Evolutionary conservation across 139 green algal species (phyloP), one percentile per base, ranked within the genome.

Genomic region (Haematococcus sp.): DNA sequence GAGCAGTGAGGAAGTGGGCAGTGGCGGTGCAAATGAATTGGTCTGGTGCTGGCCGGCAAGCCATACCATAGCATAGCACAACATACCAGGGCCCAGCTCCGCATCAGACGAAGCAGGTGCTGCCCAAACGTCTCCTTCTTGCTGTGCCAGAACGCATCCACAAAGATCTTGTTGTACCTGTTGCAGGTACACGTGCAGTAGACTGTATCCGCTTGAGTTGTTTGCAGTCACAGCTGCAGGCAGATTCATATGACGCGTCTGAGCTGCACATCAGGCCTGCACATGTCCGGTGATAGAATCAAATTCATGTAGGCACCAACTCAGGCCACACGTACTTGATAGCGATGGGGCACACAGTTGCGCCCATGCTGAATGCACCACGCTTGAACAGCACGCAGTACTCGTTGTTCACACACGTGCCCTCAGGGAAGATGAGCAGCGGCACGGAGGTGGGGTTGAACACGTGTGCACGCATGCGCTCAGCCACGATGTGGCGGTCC

Each of bases 101-200:
- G 93, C 94, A 98, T 97, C 61, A 98, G 83, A 61, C 91, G 91
- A 28, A 93, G n/a, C 65, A 98, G 78, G 77, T 98, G 93, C 31
- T 82, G 80, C 20, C 91, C 93, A 85, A 98, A 98, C n/a, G 93
- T 94, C 86, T 97, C 88, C 2, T 82, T 69, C 69, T 52, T 60
- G 70, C 79, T 91, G 83, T 98, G 98, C 95, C 95, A 98, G 76
- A 98, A 99, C 5, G 95, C 95, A 60, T 99, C 96, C 44, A 98
- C 96, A 76, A 99, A 99, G 15, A 97, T 97, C 77, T 98, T 98
- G 91, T 99, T 98, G 91, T 99, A 99, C 85, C 95, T 96, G 78
- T 11, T 19, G 40, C 40, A 49, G 40, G 7, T 11, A 49, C 40
- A 49, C n/a, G n/a, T n/a, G n/a, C 40, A 49, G 40, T 11, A 49